Base-by-base conservation (phyloP, 805 yeast species). In the Barnettozyma pratensis region DNA sequence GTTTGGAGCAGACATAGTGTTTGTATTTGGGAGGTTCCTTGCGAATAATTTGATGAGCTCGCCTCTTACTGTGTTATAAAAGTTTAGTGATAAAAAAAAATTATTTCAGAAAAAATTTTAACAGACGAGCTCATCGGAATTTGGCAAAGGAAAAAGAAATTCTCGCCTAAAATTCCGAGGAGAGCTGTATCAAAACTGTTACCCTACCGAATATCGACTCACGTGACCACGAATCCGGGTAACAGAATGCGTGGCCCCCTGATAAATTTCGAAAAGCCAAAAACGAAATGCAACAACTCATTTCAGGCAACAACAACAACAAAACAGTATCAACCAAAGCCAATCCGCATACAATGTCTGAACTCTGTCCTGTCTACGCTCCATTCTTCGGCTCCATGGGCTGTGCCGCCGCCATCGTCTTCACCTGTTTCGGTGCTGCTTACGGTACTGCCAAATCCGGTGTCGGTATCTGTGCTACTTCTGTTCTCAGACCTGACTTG, bases 371-470 rank as follows among this genome's bases (percentile, higher is more conserved):
- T 41, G 73, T 69, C 52, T 66, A 68, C 58, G 74, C 80, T 70
- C 99, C 99, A 69, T 94, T 94, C 80, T 94, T 94, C 72, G 99
- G 99, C 65, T 92, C 97, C 60, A 88, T 94, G 67, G 99, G 99
- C 69, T 95, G 99, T 80, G 96, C 99, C 51, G 89, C 98, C 47
- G 97, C 99, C 70, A 94, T 94, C 67, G 89, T 95, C 66, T 94
- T 94, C 82, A 91, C 99, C 70, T 89, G 97, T 68, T 89, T 91
- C 69, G 99, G 99, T 77, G 98, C 99, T 64, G 88, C 97, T 49
- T 91, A 91, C 73, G 99, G 99, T 77, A 92, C 98, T 58, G 99
- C 99, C 66, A 92, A 92, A 74, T 87, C 97, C 28, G 99, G 99
- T 77, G 96, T 94, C 58, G 99, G 98, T 82, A 91, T 92, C 68